These are phyloP conservation scores for Stephanocyclus meneghinianus DNA, from an alignment of 352 stramenopile genomes.

Conservation along the genomic window DNA sequence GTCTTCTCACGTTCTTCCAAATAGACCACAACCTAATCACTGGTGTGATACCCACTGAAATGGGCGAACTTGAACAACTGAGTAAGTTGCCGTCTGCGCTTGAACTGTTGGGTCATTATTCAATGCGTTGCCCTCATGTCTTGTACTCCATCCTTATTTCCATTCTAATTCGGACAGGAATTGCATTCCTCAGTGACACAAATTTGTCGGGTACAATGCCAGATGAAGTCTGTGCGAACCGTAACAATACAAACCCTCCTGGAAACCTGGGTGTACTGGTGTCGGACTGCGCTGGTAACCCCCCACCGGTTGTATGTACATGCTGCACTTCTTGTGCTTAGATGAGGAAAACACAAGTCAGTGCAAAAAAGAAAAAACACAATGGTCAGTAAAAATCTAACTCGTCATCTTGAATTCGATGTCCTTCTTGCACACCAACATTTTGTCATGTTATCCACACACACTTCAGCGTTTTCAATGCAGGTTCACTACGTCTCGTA, in stretches of 20 bases:
- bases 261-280: constrained; percentile 39
- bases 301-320: constrained; percentile 29
- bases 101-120: neutral
- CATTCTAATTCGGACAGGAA: constrained; percentile 15
- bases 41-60: constrained; percentile 49
- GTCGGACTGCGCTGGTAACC: constrained; percentile 30
- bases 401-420: too few relatives aligned
- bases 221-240: constrained; percentile 31
- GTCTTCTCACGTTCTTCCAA: constrained; percentile 58
- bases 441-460: too few relatives aligned
- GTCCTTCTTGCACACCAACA: too few relatives aligned
- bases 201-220: constrained; percentile 32
- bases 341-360: neutral
- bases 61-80: constrained; percentile 41
- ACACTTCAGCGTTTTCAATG: too few relatives aligned
- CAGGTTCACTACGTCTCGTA: too few relatives aligned
- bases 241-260: constrained; percentile 26
- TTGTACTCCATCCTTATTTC: neutral
- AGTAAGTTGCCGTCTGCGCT: constrained; percentile 10
- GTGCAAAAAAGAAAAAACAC: too few relatives aligned
- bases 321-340: constrained; percentile 38
- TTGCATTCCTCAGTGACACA: constrained; percentile 35
- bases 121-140: neutral
- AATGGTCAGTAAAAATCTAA: too few relatives aligned
- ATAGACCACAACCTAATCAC: constrained; percentile 56